These are phyloP conservation scores for Diplodia sapinea DNA, from an alignment of 2,329 filamentous ascomycete species.

Conservation along the genomic window DNA sequence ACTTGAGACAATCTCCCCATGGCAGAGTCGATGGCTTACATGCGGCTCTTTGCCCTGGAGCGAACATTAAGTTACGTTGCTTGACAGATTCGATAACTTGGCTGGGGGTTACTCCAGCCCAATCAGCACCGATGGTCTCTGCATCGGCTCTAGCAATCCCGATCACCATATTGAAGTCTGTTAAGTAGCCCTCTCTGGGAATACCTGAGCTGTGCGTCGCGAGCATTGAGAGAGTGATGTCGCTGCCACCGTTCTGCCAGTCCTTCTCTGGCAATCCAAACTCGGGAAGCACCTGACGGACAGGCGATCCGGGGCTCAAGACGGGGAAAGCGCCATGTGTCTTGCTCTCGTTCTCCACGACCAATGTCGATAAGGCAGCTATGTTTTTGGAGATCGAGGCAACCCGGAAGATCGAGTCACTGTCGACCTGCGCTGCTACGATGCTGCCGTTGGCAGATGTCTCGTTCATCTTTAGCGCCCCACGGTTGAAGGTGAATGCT, in stretches of 20 bases:
- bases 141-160: constrained; percentile 38
- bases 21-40: constrained; percentile 30
- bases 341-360: constrained; percentile 35
- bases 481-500: constrained; percentile 41
- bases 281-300: constrained; percentile 37
- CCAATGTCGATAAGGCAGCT: constrained; percentile 38
- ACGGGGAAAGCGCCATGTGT: constrained; percentile 18
- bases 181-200: constrained; percentile 41
- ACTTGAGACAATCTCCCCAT: background rate
- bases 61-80: constrained; percentile 40
- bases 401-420: constrained; percentile 42
- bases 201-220: constrained; percentile 42
- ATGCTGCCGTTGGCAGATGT: constrained; percentile 27
- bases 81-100: constrained; percentile 36
- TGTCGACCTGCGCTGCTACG: constrained; percentile 34
- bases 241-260: constrained; percentile 42
- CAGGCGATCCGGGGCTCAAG: constrained; percentile 38
- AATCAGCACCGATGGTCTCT: constrained; percentile 39
- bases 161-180: constrained; percentile 40
- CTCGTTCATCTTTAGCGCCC: constrained; percentile 42
- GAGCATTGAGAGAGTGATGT: constrained; percentile 43
- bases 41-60: constrained; percentile 40
- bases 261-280: constrained; percentile 38
- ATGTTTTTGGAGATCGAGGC: constrained; percentile 42
- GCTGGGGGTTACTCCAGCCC: constrained; percentile 37